Evolutionary conservation across 208 protist species (phyloP).

Genomic region (Leishmania braziliensis): DNA sequence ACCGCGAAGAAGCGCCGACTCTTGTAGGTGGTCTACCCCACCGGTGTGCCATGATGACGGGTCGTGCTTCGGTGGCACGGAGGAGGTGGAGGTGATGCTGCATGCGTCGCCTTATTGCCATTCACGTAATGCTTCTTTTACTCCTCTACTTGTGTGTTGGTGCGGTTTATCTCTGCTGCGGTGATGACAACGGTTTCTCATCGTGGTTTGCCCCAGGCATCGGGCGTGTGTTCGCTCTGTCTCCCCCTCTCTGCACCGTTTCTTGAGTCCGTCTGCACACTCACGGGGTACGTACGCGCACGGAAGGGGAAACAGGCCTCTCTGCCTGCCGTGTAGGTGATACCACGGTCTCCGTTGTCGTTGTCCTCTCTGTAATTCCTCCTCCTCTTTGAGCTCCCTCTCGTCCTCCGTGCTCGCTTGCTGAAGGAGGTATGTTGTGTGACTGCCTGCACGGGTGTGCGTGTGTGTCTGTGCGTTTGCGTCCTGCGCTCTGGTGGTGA

Average conservation of each 20-base stretch:
- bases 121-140: neutral
- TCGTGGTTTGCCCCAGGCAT: neutral
- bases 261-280: neutral
- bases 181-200: neutral
- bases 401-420: neutral
- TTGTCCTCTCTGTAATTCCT: neutral
- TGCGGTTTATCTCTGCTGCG: neutral
- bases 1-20: conserved; percentile 95
- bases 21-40: conserved; percentile 35
- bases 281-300: neutral
- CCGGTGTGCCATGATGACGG: neutral
- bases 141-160: neutral
- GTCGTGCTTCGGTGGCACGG: neutral
- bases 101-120: neutral
- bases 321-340: neutral
- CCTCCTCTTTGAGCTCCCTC: neutral
- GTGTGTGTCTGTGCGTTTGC: neutral
- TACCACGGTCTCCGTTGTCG: neutral
- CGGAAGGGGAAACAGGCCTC: neutral
- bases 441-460: neutral
- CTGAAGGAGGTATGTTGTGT: neutral
- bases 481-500: neutral
- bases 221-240: neutral
- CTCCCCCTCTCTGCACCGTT: neutral
- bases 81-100: neutral